These are phyloP conservation scores for Jamesozyma jinghongensis DNA, from an alignment of 805 yeast species.

Conservation along the genomic window DNA sequence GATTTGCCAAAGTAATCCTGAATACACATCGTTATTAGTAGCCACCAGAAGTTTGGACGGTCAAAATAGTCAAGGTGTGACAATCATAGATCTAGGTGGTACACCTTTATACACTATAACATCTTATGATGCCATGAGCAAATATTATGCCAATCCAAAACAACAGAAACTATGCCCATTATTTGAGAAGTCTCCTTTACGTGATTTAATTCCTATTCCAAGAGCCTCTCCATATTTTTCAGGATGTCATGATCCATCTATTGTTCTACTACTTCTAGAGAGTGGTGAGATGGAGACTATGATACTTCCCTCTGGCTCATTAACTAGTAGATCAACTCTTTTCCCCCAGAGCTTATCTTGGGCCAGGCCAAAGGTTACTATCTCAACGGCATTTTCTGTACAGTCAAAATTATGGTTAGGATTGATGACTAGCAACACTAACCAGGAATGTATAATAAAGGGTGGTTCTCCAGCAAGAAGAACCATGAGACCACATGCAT, in stretches of 20 bases:
- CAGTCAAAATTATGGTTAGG: conserved; percentile 69
- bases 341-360: conserved; percentile 77
- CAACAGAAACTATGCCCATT: conserved; percentile 50
- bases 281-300: conserved; percentile 59
- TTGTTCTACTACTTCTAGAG: conserved; percentile 48
- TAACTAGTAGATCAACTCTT: conserved; percentile 44
- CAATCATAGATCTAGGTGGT: conserved; percentile 64
- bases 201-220: conserved; percentile 46
- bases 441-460: conserved; percentile 41
- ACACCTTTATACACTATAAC: conserved; percentile 75
- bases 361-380: conserved; percentile 64
- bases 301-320: conserved; percentile 46
- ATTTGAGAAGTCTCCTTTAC: conserved; percentile 37
- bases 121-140: conserved; percentile 74
- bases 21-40: conserved; percentile 61
- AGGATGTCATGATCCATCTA: conserved; percentile 71
- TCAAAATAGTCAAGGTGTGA: conserved; percentile 35
- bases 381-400: conserved; percentile 45
- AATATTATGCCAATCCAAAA: conserved; percentile 55
- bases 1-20: conserved; percentile 76
- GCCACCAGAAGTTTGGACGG: conserved; percentile 48
- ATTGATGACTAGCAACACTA: conserved; percentile 38
- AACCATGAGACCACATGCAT: conserved; percentile 39
- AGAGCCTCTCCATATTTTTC: conserved; percentile 63
- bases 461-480: conserved; percentile 67